Percentiles rank a stretch among this genome's conserved stretches.
phyloP scores from a whole-genome alignment of 768 basidiomycete genomes.

The Russula griseocarnosa region DNA sequence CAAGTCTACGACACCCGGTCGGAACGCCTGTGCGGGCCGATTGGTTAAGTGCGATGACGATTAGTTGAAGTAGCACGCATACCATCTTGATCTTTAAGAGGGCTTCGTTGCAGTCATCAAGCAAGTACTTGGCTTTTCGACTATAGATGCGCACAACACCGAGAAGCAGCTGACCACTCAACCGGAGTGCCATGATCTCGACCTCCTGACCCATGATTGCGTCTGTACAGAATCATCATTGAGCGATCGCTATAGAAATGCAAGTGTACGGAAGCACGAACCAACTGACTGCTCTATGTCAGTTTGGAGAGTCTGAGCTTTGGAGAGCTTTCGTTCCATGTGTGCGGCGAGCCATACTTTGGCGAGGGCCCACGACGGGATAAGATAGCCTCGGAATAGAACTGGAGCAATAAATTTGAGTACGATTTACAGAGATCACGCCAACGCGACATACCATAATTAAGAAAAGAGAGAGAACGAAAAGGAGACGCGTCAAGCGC shows the following conservation, averaged over 20 bases:
- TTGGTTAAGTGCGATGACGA: slow-evolving; percentile 10
- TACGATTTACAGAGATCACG: slow-evolving; percentile 4
- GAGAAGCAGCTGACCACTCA: slow-evolving; percentile 94
- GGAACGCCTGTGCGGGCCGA: slow-evolving; percentile 66
- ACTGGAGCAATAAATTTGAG: slow-evolving; percentile 42
- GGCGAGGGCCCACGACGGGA: slow-evolving; percentile 92
- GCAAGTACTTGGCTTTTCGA: slow-evolving; percentile 92
- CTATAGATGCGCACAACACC: slow-evolving; percentile 98
- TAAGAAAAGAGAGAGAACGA: slow-evolving; percentile 10
- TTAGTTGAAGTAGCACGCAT: slow-evolving; percentile 11
- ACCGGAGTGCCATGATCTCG: slow-evolving; percentile 87
- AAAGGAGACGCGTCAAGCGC: slow-evolving; percentile 26
- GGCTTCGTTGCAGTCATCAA: slow-evolving; percentile 98
- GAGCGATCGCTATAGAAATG: not conserved
- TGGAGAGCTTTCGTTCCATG: slow-evolving; percentile 97
- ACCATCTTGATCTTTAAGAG: slow-evolving; percentile 95
- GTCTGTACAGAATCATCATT: slow-evolving; percentile 40
- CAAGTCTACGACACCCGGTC: slow-evolving; percentile 93
- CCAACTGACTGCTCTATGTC: slow-evolving; percentile 94
- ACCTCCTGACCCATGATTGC: slow-evolving; percentile 94
- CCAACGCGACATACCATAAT: slow-evolving; percentile 26
- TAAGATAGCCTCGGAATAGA: slow-evolving; percentile 91
- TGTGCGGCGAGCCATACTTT: slow-evolving; percentile 99
- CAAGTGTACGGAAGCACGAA: slow-evolving; percentile 37
- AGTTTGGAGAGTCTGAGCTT: slow-evolving; percentile 89